Evolutionary conservation across 2,329 filamentous ascomycete species (phyloP).

Genomic region (Cladorrhinum sp.): DNA sequence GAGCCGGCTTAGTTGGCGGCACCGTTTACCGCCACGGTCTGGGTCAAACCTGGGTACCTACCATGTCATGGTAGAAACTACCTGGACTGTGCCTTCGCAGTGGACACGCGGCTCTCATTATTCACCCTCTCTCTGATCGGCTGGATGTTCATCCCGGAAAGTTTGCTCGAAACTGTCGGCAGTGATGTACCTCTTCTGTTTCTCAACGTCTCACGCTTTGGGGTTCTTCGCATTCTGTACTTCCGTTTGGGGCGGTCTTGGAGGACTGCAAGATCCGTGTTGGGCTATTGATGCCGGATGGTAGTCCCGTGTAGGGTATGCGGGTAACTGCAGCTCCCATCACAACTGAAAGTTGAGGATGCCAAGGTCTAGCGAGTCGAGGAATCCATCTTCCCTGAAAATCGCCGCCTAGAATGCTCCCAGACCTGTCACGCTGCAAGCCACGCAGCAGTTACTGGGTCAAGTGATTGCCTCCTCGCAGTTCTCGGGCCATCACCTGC

Average conservation of each 20-base stretch:
- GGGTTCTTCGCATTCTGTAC: conserved; percentile 1
- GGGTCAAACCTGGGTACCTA: background rate
- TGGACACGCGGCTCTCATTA: background rate
- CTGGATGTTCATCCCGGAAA: background rate
- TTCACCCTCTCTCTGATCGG: background rate
- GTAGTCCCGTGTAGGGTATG: conserved; percentile 22
- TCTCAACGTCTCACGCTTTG: conserved; percentile 9
- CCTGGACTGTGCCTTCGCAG: background rate
- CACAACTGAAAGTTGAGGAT: conserved; percentile 33
- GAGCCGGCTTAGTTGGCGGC: background rate
- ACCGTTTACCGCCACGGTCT: background rate
- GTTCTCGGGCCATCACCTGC: conserved; percentile 19
- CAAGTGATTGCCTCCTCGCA: conserved; percentile 19
- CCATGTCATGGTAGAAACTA: background rate
- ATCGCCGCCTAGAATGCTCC: conserved; percentile 7
- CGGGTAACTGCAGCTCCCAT: conserved; percentile 40
- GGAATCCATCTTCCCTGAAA: conserved; percentile 26
- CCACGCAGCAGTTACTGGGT: conserved; percentile 11
- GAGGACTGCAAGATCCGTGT: conserved; percentile 6
- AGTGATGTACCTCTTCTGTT: background rate
- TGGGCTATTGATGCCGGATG: conserved; percentile 13
- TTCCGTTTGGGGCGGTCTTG: conserved; percentile 18
- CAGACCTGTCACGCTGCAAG: conserved; percentile 13
- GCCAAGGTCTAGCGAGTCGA: conserved; percentile 40
- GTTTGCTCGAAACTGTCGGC: background rate